A percentile compares a stretch with the other conserved stretches of the same genome.
These are phyloP conservation scores for Leptographium galeiforme DNA, from an alignment of 2,329 filamentous ascomycete genomes.

Conservation along the genomic window DNA sequence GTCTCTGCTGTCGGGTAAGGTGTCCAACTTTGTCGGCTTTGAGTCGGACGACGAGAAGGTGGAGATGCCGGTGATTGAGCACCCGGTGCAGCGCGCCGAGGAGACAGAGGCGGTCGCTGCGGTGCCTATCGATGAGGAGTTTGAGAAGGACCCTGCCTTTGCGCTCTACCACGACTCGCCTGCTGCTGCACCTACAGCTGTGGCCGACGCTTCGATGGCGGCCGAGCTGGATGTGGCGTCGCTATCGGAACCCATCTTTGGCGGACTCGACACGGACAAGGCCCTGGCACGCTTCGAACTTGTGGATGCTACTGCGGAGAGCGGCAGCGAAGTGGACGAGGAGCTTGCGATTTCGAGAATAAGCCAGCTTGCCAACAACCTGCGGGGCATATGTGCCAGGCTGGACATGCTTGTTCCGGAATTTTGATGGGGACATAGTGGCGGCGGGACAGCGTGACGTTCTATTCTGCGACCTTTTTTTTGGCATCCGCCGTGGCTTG, in stretches of 20 bases:
- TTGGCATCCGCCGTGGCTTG: not conserved
- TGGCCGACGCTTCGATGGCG: conserved; percentile 14
- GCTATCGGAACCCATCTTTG: conserved; percentile 30
- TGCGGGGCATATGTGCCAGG: conserved; percentile 22
- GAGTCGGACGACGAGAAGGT: conserved; percentile 39
- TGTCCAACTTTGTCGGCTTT: conserved; percentile 36
- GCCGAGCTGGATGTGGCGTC: conserved; percentile 29
- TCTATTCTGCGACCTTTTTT: not conserved
- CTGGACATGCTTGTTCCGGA: conserved; percentile 22
- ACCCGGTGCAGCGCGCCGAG: conserved; percentile 23
- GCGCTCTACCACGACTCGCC: conserved; percentile 41
- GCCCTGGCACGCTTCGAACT: conserved; percentile 48
- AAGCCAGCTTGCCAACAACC: conserved; percentile 30
- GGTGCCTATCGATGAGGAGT: conserved; percentile 38
- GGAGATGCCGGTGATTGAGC: conserved; percentile 39
- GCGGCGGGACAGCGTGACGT: not conserved
- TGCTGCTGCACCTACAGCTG: conserved; percentile 15
- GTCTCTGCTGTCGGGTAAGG: conserved; percentile 58
- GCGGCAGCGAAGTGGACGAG: conserved; percentile 30
- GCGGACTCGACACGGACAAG: conserved; percentile 51
- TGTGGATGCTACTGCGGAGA: conserved; percentile 42
- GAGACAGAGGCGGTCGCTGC: conserved; percentile 15
- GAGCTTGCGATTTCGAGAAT: conserved; percentile 34
- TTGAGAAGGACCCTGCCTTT: conserved; percentile 49
- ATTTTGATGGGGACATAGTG: conserved; percentile 11